These are phyloP conservation scores for Fragilaria radians DNA, from an alignment of 108 stramenopile genomes.

Conservation along the genomic window DNA sequence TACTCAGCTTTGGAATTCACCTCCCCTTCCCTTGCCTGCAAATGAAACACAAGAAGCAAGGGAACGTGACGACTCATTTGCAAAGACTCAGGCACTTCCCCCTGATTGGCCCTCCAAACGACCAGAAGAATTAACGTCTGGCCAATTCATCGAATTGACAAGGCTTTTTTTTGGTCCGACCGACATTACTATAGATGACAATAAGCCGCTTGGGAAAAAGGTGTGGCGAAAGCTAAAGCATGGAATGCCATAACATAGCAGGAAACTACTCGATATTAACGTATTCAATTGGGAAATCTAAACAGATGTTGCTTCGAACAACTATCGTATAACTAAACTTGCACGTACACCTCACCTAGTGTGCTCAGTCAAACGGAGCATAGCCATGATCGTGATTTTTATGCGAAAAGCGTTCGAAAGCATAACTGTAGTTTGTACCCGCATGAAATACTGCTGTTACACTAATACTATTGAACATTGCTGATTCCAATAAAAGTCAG, in stretches of 20 bases:
- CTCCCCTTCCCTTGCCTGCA: conserved; percentile 55
- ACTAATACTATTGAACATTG: too few relatives aligned
- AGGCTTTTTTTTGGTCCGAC: conserved; percentile 55
- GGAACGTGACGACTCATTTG: conserved; percentile 64
- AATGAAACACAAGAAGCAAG: conserved; percentile 24
- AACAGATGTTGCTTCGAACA: neutral
- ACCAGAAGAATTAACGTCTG: conserved; percentile 90
- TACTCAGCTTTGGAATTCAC: conserved; percentile 27
- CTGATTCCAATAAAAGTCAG: too few relatives aligned
- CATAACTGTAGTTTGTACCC: too few relatives aligned
- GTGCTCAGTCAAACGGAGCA: too few relatives aligned
- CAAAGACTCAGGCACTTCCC: conserved; percentile 59
- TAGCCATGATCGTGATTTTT: too few relatives aligned
- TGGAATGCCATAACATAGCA: conserved; percentile 28
- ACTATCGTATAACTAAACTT: too few relatives aligned
- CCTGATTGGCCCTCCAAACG: conserved; percentile 79
- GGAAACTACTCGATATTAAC: neutral
- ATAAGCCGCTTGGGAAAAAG: conserved; percentile 48
- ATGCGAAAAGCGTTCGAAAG: too few relatives aligned
- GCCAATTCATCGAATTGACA: conserved; percentile 92
- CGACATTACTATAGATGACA: conserved; percentile 21
- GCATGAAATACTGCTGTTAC: too few relatives aligned
- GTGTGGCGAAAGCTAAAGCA: conserved; percentile 91
- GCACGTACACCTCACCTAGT: too few relatives aligned
- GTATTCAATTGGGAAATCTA: neutral